These are phyloP conservation scores for Epichloe baconii DNA, from an alignment of 2,329 filamentous ascomycete genomes.

Conservation along the genomic window DNA sequence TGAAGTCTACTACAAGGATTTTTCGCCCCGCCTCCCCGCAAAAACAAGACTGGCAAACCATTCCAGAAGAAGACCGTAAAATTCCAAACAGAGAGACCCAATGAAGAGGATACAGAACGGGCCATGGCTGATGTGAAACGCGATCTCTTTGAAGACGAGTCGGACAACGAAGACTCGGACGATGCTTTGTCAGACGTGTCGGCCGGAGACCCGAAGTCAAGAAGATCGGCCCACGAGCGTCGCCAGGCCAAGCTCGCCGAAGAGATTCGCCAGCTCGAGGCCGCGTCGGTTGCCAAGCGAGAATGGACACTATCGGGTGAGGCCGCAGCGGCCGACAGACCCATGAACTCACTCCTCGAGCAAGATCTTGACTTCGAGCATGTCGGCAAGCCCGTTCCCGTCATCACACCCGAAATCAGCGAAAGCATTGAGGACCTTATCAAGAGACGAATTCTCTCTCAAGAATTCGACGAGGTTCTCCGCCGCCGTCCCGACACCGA, in stretches of 20 bases:
- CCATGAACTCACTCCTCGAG: conserved; percentile 83
- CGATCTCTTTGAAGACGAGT: conserved; percentile 76
- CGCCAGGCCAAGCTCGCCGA: conserved; percentile 74
- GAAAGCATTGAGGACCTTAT: conserved; percentile 89
- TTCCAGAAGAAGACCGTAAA: conserved; percentile 23
- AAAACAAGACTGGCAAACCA: conserved; percentile 40
- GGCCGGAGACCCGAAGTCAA: conserved; percentile 56
- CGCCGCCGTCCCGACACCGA: conserved; percentile 66
- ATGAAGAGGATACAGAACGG: conserved; percentile 58
- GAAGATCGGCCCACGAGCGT: conserved; percentile 73
- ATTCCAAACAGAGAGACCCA: conserved; percentile 30
- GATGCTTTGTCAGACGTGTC: conserved; percentile 53
- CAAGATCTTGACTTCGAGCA: conserved; percentile 94
- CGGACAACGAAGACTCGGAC: conserved; percentile 51
- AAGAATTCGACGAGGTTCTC: conserved; percentile 85
- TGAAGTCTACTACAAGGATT: conserved; percentile 81
- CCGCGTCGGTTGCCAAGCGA: conserved; percentile 76
- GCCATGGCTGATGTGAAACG: conserved; percentile 79
- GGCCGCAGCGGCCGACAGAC: conserved; percentile 67
- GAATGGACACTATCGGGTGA: conserved; percentile 87
- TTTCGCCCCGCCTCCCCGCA: conserved; percentile 80
- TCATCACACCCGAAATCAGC: conserved; percentile 82
- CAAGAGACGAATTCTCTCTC: conserved; percentile 79
- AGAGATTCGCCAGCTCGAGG: conserved; percentile 84
- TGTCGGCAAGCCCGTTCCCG: conserved; percentile 83